Evolutionary conservation across 2,329 filamentous ascomycete genomes (phyloP), one percentile per base, ranked within the genome.

Genomic region (Corynespora cassiicola): DNA sequence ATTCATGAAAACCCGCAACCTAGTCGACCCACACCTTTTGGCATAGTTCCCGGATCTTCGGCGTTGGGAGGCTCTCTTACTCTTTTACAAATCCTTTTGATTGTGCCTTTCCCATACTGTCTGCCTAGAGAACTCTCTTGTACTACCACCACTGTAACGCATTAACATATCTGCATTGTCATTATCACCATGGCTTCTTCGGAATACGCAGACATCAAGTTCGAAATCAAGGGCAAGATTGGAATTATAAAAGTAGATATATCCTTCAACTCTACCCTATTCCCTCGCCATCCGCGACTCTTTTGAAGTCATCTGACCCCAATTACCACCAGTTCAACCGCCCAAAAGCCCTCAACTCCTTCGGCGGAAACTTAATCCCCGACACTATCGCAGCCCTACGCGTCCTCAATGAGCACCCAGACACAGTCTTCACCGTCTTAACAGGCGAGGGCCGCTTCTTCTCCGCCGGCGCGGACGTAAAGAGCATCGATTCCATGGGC

Each of bases 381-480:
- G 73, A 77, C 30, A 65, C 65, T 6, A 69, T 76, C 16, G 61
- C 58, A 4, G 74, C 72, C 0, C 56, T 77, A 2, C 59, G 74
- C 40, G 65, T 70, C 22, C 61, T 77, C 4, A 68, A 77, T 47
- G 65, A 72, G 21, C 65, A 77, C 45, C 74, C 75, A 3, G 67
- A 72, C 24, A 78, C 75, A 5, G 55, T 77, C 10, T 76, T 78
- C 50, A 78, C 75, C 2, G 75, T 78, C 2, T 45, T 77, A 8
- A 78, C 75, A 1, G 75, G 75, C 12, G 74, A 75, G 47, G 75
- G 75, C 2, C 61, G 74, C 8, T 78, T 77, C 56, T 78, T 78
- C 51, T 74, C 69, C 14, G 71, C 74, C 0, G 75, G 75, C 12
- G 75, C 75, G 12, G 75, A 78, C 61, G 70, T 78, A 2, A 70